A percentile compares a stretch with the other conserved stretches of the same genome.
phyloP scores from a whole-genome alignment of 2,329 filamentous ascomycete species.

The Pezicula neosporulosa region DNA sequence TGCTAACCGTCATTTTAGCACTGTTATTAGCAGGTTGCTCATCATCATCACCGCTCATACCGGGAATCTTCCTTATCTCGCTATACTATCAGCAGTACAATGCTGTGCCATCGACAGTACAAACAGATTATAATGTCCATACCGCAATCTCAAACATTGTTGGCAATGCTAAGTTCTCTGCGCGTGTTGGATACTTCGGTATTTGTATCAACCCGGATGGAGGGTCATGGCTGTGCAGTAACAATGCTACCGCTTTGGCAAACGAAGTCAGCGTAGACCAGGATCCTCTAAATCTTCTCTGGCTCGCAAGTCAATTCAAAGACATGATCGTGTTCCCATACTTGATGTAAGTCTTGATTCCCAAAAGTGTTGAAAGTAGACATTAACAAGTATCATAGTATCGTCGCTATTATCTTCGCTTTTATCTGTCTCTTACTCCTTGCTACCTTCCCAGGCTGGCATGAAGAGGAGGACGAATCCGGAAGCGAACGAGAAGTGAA shows the following conservation, averaged over 20 bases:
- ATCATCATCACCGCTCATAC: conserved; percentile 91
- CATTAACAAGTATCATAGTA: conserved; percentile 46
- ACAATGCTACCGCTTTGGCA: conserved; percentile 91
- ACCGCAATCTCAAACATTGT: conserved; percentile 88
- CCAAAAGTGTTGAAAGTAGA: not conserved
- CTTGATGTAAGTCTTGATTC: conserved; percentile 65
- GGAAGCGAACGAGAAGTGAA: conserved; percentile 89
- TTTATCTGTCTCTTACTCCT: conserved; percentile 94
- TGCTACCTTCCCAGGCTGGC: conserved; percentile 96
- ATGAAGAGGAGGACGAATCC: conserved; percentile 78
- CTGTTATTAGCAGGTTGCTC: conserved; percentile 79
- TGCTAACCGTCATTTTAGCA: not conserved
- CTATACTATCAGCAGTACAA: conserved; percentile 87
- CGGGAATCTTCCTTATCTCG: conserved; percentile 95
- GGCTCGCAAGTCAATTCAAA: conserved; percentile 96
- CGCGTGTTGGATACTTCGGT: conserved; percentile 95
- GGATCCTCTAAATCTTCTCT: conserved; percentile 94
- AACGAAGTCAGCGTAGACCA: conserved; percentile 87
- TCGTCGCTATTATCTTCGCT: conserved; percentile 95
- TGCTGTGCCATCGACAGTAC: conserved; percentile 76
- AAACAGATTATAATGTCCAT: conserved; percentile 86
- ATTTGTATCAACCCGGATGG: conserved; percentile 93
- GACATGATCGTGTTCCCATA: conserved; percentile 98
- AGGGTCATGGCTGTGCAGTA: conserved; percentile 90
- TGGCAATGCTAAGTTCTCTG: conserved; percentile 77